Conservation (phyloP, 495 filamentous ascomycete genomes). For the Aspergillus nidulans region DNA sequence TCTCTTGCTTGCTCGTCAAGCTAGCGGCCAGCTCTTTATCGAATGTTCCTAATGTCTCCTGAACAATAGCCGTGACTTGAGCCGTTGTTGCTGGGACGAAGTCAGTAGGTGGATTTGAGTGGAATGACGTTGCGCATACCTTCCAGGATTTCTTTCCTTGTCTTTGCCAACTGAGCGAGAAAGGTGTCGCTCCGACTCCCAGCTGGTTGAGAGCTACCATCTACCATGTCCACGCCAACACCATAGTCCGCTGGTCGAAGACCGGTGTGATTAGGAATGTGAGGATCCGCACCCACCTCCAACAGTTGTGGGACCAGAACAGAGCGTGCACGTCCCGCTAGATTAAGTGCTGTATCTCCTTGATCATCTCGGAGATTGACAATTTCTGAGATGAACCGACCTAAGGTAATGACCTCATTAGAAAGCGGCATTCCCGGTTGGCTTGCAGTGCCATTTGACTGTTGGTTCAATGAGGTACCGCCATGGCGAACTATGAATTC, state of each 20-base stretch:
- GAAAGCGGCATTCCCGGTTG: slow-evolving; percentile 26
- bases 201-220: slow-evolving; percentile 44
- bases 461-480: slow-evolving; percentile 57
- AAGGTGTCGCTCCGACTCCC: slow-evolving; percentile 45
- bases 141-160: slow-evolving; percentile 44
- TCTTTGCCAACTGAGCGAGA: slow-evolving; percentile 59
- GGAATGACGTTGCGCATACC: slow-evolving; percentile 22
- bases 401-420: slow-evolving; percentile 68
- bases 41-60: slow-evolving; percentile 57
- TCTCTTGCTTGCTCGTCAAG: slow-evolving; percentile 73
- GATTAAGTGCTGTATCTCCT: slow-evolving; percentile 90
- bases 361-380: slow-evolving; percentile 89
- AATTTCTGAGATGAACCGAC: slow-evolving; percentile 89
- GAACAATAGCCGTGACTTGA: slow-evolving; percentile 39
- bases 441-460: slow-evolving; percentile 29
- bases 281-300: slow-evolving; percentile 86
- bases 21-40: slow-evolving; percentile 70
- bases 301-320: slow-evolving; percentile 89
- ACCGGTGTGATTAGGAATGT: slow-evolving; percentile 83
- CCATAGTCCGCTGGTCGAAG: slow-evolving; percentile 87
- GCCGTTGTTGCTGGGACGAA: slow-evolving; percentile 58
- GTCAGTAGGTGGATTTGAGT: slow-evolving; percentile 18
- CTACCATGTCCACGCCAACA: slow-evolving; percentile 65
- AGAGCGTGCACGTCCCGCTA: slow-evolving; percentile 87
- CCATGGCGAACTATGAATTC: slow-evolving; percentile 90